Base-by-base conservation (phyloP, 345 rosid genomes). In the Lenwebbia sp. region DNA sequence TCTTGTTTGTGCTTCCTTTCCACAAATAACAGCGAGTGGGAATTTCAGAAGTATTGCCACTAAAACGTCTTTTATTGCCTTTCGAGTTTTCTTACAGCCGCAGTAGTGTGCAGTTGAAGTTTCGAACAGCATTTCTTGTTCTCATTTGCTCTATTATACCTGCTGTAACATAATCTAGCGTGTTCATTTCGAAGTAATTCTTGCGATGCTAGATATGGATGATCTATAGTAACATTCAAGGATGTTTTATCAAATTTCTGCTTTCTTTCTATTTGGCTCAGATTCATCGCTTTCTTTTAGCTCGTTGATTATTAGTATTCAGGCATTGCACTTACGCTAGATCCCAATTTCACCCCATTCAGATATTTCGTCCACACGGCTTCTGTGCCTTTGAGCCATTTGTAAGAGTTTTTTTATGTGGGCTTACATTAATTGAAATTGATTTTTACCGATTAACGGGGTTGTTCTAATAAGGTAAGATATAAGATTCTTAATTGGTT, bases 1-100 rank as follows among this genome's bases (percentile, higher is more conserved):
- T n/a, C n/a, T n/a, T n/a, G n/a, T n/a, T 70, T 74, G 9, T 78
- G 56, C 52, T 85, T 82, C 82, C 19, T 37, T 82, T 86, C 21
- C 88, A 88, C 95, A 97, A 99, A 97, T 90, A 97, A 97, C 91
- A 95, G 98, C 11, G 99, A 96, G 90, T 97, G 99, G 99, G 99
- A 97, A 93, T 97, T 97, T 88, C 99, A 96, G 91, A 97, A 97
- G 84, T 97, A 97, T 75, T 98, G 99, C 84, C 99, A 96, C 93
- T 97, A 94, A 91, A 82, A 30, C 49, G 7, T 49, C 14, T 51
- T n/a, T 7, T 28, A 17, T 2, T 4, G 41, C 28, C 41, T 82
- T 33, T 12, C 13, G 25, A 14, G 4, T 44, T 8, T 17, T 57
- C 26, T 83, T 25, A 47, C 13, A 8, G 55, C 55, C 13, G 50